Percentiles rank a stretch among this genome's conserved stretches.
These are phyloP conservation scores for Penicillium paxilli DNA, from an alignment of 495 filamentous ascomycete species.

Conservation along the genomic window DNA sequence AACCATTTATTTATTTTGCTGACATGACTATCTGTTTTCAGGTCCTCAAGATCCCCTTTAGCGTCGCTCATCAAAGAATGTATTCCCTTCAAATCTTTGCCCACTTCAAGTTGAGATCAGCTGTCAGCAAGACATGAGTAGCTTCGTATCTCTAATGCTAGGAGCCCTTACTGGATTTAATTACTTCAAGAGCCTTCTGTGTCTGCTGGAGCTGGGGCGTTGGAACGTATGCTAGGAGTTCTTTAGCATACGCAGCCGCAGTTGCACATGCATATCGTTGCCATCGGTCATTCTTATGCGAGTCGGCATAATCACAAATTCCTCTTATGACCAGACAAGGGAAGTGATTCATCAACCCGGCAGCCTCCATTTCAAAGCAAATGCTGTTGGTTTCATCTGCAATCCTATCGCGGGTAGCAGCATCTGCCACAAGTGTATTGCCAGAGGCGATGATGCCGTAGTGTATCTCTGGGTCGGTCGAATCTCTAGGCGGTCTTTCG, in stretches of 20 bases:
- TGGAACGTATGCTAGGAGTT: slow-evolving; percentile 15
- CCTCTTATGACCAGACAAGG: slow-evolving; percentile 38
- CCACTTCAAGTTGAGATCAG: too few relatives aligned
- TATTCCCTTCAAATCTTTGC: too few relatives aligned
- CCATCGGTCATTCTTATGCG: slow-evolving; percentile 36
- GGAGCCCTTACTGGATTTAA: slow-evolving; percentile 15
- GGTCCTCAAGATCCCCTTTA: too few relatives aligned
- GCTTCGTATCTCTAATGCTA: too few relatives aligned
- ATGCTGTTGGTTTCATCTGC: not conserved
- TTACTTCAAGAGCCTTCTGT: slow-evolving; percentile 12
- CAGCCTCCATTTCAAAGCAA: not conserved
- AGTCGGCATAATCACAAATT: slow-evolving; percentile 40
- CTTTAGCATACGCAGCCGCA: slow-evolving; percentile 33
- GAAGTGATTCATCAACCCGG: slow-evolving; percentile 37
- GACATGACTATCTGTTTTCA: too few relatives aligned
- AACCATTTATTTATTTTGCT: too few relatives aligned
- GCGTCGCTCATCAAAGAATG: too few relatives aligned
- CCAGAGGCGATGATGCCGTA: slow-evolving; percentile 23
- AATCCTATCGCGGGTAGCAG: slow-evolving; percentile 13
- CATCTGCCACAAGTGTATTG: slow-evolving; percentile 22
- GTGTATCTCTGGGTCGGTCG: slow-evolving; percentile 10
- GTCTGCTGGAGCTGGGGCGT: slow-evolving; percentile 1
- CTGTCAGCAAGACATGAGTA: too few relatives aligned
- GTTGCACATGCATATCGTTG: slow-evolving; percentile 31
- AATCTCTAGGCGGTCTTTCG: slow-evolving; percentile 9